These are phyloP conservation scores for Claviceps digitariae DNA, from an alignment of 2,329 filamentous ascomycete species.

Conservation along the genomic window DNA sequence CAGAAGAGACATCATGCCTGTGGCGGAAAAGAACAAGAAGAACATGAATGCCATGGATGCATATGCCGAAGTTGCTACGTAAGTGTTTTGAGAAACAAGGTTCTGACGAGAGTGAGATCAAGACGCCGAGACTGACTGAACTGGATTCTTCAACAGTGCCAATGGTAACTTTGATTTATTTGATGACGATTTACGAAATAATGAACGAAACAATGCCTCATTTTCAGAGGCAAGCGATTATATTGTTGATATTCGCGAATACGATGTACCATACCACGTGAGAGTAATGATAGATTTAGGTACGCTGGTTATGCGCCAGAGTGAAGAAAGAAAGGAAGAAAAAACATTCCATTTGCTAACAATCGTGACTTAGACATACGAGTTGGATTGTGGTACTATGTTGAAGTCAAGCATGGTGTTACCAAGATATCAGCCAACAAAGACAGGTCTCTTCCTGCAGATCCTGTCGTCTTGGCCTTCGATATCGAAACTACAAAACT, in stretches of 20 bases:
- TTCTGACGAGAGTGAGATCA: neutral
- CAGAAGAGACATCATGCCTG: slow-evolving; percentile 68
- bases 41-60: slow-evolving; percentile 95
- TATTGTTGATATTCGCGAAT: slow-evolving; percentile 97
- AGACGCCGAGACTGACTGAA: slow-evolving; percentile 9
- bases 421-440: slow-evolving; percentile 76
- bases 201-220: slow-evolving; percentile 60
- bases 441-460: slow-evolving; percentile 76
- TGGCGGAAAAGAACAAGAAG: slow-evolving; percentile 94
- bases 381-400: slow-evolving; percentile 92
- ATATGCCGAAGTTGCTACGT: slow-evolving; percentile 92
- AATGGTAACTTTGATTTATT: slow-evolving; percentile 88
- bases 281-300: slow-evolving; percentile 93
- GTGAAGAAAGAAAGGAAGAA: neutral
- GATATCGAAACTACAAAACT: slow-evolving; percentile 98
- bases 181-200: slow-evolving; percentile 76
- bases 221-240: slow-evolving; percentile 89
- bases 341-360: slow-evolving; percentile 16
- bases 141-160: slow-evolving; percentile 34
- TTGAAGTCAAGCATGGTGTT: slow-evolving; percentile 84
- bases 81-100: too few relatives aligned
- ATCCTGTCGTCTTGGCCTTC: slow-evolving; percentile 96
- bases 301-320: slow-evolving; percentile 21
- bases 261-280: slow-evolving; percentile 98
- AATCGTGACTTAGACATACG: slow-evolving; percentile 55